Evolutionary conservation across 2,329 filamentous ascomycete genomes (phyloP).

Genomic region (Microdochium trichocladiopsis): DNA sequence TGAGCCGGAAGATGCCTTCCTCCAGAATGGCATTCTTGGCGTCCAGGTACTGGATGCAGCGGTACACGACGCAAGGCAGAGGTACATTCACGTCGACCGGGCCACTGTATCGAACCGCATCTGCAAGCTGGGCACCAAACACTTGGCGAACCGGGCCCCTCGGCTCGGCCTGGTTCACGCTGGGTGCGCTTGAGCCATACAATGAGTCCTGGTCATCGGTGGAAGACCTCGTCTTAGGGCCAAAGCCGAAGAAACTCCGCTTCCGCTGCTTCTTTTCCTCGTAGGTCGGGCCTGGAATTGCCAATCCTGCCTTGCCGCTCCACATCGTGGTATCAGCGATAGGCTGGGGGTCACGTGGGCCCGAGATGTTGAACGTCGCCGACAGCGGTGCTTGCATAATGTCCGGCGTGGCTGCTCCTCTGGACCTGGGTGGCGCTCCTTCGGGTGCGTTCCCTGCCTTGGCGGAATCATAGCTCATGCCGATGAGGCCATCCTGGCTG

Average conservation of each 20-base stretch:
- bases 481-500: slow-evolving; percentile 40
- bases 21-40: slow-evolving; percentile 74
- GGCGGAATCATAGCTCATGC: slow-evolving; percentile 50
- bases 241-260: slow-evolving; percentile 67
- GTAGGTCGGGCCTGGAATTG: slow-evolving; percentile 36
- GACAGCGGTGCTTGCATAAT: slow-evolving; percentile 22
- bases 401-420: slow-evolving; percentile 18
- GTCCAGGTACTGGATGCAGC: slow-evolving; percentile 89
- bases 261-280: slow-evolving; percentile 81
- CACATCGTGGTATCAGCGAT: slow-evolving; percentile 79
- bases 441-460: slow-evolving; percentile 45
- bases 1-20: slow-evolving; percentile 94
- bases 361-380: slow-evolving; percentile 61
- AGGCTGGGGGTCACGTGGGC: slow-evolving; percentile 72
- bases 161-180: slow-evolving; percentile 33
- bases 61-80: slow-evolving; percentile 87
- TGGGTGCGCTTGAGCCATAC: slow-evolving; percentile 39
- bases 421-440: slow-evolving; percentile 25
- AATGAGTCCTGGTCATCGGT: slow-evolving; percentile 51
- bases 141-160: slow-evolving; percentile 58
- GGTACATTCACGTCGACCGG: slow-evolving; percentile 67
- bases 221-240: slow-evolving; percentile 51
- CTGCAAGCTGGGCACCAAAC: slow-evolving; percentile 78
- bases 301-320: slow-evolving; percentile 66
- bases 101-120: slow-evolving; percentile 76